Evolutionary conservation across 495 filamentous ascomycete genomes (phyloP), one percentile per base, ranked within the genome.

Genomic region (Baudoinia panamericana): DNA sequence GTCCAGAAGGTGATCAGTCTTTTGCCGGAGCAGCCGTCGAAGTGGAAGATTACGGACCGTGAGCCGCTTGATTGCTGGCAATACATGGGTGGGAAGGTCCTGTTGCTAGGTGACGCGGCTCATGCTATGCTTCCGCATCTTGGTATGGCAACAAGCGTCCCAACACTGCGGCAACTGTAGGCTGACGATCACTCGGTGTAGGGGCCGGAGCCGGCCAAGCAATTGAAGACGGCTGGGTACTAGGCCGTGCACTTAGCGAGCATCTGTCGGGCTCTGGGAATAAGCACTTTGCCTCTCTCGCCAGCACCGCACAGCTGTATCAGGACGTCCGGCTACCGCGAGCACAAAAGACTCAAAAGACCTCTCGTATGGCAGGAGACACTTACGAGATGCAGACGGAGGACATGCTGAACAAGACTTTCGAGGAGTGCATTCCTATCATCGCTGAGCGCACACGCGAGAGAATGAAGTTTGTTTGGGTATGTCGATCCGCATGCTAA

Each of bases 71-170:
- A 50, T 17, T 36, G 56, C 13, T 68, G 62, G 63, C 50, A 54
- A 8, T 68, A 45, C 36, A 36, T 39, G 5, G 30, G 40, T 20
- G 57, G 57, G 12, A 60, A 43, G 51, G 56, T 55, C 55, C 27
- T 63, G n/a, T 36, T 66, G 31, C 36, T 66, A 8, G 63, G 64
- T 11, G 65, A 68, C 49, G 63, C 66, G 4, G 62, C 66, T 1
- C 65, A 69, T 43, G 67, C 65, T 8, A 58, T 66, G 47, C 55
- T 63, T 0, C 64, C 66, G 4, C 61, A 61, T 18, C 45, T 52
- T 30, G 51, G 42, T 17, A n/a, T 28, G n/a, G n/a, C 8, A 8
- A 8, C 26, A 28, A 28, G 8, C n/a, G n/a, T 8, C 8, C 26
- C 26, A n/a, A n/a, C 8, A 8, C 26, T 8, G 26, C 26, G 26